Evolutionary conservation across 129 eudicot genomes (phyloP).

Genomic region (Saposhnikovia divaricata): DNA sequence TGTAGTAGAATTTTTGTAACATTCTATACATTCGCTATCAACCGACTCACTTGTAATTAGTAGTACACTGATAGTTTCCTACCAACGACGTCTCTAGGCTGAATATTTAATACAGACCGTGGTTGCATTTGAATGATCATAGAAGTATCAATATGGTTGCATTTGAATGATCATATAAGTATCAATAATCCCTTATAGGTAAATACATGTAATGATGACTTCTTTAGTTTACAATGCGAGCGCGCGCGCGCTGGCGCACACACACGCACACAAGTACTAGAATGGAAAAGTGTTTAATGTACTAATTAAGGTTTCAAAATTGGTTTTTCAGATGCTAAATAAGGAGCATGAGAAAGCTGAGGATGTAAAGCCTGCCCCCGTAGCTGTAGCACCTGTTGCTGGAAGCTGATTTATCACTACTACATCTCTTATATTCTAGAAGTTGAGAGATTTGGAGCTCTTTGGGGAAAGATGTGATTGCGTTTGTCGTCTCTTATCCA

Average conservation of each 20-base stretch:
- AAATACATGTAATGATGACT: not conserved
- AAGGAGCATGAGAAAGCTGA: conserved; percentile 97
- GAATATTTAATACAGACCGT: too few relatives aligned
- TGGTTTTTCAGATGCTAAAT: conserved; percentile 84
- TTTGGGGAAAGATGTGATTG: not conserved
- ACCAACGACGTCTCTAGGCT: not conserved
- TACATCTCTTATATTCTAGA: not conserved
- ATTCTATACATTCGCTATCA: not conserved
- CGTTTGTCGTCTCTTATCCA: not conserved
- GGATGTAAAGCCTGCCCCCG: conserved; percentile 72
- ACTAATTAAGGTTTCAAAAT: not conserved
- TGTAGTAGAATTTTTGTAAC: not conserved
- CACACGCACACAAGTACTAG: not conserved
- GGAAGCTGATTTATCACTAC: conserved; percentile 35
- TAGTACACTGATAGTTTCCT: not conserved
- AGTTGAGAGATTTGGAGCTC: not conserved
- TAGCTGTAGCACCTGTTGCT: conserved; percentile 71
- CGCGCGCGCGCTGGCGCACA: not conserved
- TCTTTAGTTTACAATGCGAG: not conserved
- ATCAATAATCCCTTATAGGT: not conserved
- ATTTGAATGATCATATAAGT: not conserved
- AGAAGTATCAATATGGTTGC: not conserved
- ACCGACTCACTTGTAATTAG: not conserved
- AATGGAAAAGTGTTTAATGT: not conserved
- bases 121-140: not conserved